Percentiles rank a stretch among this genome's conserved stretches.
Conservation (phyloP, 805 yeast species). For the Candida namnaoensis region DNA sequence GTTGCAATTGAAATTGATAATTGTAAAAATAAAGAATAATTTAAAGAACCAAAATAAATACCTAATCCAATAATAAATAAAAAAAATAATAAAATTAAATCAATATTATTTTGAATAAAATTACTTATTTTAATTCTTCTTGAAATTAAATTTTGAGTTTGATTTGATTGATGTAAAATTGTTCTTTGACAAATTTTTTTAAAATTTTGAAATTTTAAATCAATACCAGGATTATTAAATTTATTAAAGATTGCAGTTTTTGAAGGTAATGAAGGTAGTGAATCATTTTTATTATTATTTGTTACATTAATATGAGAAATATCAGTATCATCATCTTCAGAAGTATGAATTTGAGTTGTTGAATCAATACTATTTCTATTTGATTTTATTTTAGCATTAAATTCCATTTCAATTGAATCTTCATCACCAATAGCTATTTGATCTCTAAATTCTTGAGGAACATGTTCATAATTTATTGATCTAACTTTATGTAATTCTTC, state of each 20-base stretch:
- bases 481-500: background rate
- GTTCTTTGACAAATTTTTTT: slow-evolving; percentile 13
- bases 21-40: slow-evolving; percentile 55
- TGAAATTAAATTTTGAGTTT: slow-evolving; percentile 6
- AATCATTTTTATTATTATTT: slow-evolving; percentile 1
- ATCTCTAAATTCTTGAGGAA: background rate
- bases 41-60: slow-evolving; percentile 42
- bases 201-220: background rate
- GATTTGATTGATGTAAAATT: slow-evolving; percentile 7
- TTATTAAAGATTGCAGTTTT: slow-evolving; percentile 2
- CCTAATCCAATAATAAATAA: slow-evolving; percentile 51
- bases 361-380: background rate
- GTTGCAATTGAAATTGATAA: slow-evolving; percentile 49
- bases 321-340: background rate
- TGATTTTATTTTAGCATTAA: slow-evolving; percentile 1
- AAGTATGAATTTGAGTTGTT: background rate
- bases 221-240: slow-evolving; percentile 1
- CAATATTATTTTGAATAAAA: slow-evolving; percentile 36
- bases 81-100: slow-evolving; percentile 40
- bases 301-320: background rate
- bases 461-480: background rate
- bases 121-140: slow-evolving; percentile 22
- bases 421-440: slow-evolving; percentile 14
- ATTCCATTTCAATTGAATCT: slow-evolving; percentile 12
- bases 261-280: slow-evolving; percentile 12